These are phyloP conservation scores for Ascochyta pisi DNA, from an alignment of 2,329 filamentous ascomycete genomes.

Conservation along the genomic window DNA sequence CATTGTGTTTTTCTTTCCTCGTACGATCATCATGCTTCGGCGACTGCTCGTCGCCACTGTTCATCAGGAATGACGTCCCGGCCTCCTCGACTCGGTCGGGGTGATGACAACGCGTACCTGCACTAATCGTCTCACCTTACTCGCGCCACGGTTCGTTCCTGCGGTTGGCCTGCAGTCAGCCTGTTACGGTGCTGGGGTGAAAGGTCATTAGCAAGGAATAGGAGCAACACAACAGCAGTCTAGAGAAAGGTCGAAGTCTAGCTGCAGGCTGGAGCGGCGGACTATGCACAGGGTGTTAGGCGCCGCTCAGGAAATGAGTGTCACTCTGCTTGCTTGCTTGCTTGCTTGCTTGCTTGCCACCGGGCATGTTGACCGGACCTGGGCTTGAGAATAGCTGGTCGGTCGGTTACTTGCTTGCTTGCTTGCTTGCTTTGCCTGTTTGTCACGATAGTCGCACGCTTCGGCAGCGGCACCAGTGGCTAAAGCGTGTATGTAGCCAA, in stretches of 20 bases:
- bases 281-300: slow-evolving; percentile 3
- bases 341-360: not conserved
- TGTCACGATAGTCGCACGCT: no score
- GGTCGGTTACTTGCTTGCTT: no score
- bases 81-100: slow-evolving; percentile 6
- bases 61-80: slow-evolving; percentile 21
- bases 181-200: not conserved
- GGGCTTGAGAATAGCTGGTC: not conserved
- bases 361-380: not conserved
- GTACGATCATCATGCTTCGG: slow-evolving; percentile 4
- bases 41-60: not conserved
- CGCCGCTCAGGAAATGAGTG: not conserved
- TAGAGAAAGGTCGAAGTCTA: not conserved
- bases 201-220: not conserved
- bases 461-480: not conserved
- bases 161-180: slow-evolving; percentile 13
- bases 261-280: no score
- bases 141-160: slow-evolving; percentile 8
- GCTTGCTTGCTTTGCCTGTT: no score
- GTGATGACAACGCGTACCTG: slow-evolving; percentile 20
- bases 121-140: slow-evolving; percentile 17
- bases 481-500: not conserved
- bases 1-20: not conserved
- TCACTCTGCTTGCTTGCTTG: not conserved
- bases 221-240: not conserved